These are phyloP conservation scores for Glycine tomentella DNA, from an alignment of 306 rosid species.

Conservation along the genomic window DNA sequence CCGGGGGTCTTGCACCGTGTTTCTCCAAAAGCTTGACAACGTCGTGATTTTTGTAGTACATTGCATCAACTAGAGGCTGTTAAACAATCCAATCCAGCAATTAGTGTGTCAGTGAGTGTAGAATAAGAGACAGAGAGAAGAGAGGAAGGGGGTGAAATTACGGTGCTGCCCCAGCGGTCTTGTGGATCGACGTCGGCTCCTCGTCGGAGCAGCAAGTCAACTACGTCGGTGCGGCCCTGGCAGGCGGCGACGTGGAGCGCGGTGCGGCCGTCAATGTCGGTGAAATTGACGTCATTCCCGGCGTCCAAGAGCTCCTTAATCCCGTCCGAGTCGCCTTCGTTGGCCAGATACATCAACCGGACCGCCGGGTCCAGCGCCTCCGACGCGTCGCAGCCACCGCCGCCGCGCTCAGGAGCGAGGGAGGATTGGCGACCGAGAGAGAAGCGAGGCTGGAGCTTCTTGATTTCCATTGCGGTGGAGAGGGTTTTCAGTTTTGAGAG, in stretches of 20 bases:
- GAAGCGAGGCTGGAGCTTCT: slow-evolving; percentile 63
- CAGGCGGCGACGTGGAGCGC: slow-evolving; percentile 92
- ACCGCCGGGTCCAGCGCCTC: slow-evolving; percentile 65
- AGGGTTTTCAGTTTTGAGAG: background rate
- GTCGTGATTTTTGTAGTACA: slow-evolving; percentile 75
- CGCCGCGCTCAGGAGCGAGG: slow-evolving; percentile 60
- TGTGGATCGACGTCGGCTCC: slow-evolving; percentile 70
- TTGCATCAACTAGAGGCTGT: slow-evolving; percentile 95
- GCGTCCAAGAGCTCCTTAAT: slow-evolving; percentile 73
- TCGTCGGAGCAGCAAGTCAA: slow-evolving; percentile 65
- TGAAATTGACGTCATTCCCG: slow-evolving; percentile 79
- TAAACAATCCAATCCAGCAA: slow-evolving; percentile 34
- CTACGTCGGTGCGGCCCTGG: slow-evolving; percentile 73
- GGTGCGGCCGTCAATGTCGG: slow-evolving; percentile 84
- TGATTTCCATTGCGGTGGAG: slow-evolving; percentile 55
- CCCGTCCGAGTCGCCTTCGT: slow-evolving; percentile 84
- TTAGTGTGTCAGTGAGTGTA: background rate
- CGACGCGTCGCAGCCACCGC: background rate
- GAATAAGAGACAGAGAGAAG: background rate
- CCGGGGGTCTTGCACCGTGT: slow-evolving; percentile 83
- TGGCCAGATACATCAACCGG: slow-evolving; percentile 81
- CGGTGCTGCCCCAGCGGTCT: slow-evolving; percentile 97
- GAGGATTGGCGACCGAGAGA: slow-evolving; percentile 80
- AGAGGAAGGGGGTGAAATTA: slow-evolving; percentile 40
- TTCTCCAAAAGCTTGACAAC: slow-evolving; percentile 85